Conservation (phyloP, 768 basidiomycete genomes). For the Leccinum incarnatum region DNA sequence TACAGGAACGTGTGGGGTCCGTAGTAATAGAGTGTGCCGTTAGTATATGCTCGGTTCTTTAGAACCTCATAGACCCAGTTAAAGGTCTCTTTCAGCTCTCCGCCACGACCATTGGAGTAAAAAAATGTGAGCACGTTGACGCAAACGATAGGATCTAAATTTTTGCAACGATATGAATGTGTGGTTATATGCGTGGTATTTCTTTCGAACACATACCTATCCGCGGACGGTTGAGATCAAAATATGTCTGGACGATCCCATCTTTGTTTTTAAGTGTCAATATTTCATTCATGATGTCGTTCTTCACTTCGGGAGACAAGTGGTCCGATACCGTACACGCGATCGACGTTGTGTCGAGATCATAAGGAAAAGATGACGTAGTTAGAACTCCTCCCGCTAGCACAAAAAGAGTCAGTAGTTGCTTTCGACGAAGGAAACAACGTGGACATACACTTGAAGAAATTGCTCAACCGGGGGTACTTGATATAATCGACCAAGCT, state of each 20-base stretch:
- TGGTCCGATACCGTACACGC: conserved; percentile 19
- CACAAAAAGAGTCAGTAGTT: not conserved
- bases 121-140: conserved; percentile 22
- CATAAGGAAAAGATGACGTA: conserved; percentile 13
- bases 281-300: conserved; percentile 25
- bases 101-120: conserved; percentile 18
- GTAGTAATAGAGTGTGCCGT: conserved; percentile 20
- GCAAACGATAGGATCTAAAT: conserved; percentile 18
- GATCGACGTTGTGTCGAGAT: conserved; percentile 21
- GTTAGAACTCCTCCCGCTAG: conserved; percentile 10
- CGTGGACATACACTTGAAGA: conserved; percentile 14
- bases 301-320: conserved; percentile 11
- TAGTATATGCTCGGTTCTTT: conserved; percentile 21
- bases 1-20: conserved; percentile 19
- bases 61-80: conserved; percentile 19
- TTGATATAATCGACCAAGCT: conserved; percentile 19
- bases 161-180: not conserved
- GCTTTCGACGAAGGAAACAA: not conserved
- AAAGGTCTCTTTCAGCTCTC: conserved; percentile 20
- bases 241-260: conserved; percentile 21
- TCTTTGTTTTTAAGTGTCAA: conserved; percentile 15
- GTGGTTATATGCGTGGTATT: not conserved
- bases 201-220: conserved; percentile 12
- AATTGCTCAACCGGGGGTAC: conserved; percentile 21
- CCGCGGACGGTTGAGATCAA: conserved; percentile 20